Evolutionary conservation across 768 basidiomycete species (phyloP), one percentile per base, ranked within the genome.

Genomic region (Podaxis sp.): DNA sequence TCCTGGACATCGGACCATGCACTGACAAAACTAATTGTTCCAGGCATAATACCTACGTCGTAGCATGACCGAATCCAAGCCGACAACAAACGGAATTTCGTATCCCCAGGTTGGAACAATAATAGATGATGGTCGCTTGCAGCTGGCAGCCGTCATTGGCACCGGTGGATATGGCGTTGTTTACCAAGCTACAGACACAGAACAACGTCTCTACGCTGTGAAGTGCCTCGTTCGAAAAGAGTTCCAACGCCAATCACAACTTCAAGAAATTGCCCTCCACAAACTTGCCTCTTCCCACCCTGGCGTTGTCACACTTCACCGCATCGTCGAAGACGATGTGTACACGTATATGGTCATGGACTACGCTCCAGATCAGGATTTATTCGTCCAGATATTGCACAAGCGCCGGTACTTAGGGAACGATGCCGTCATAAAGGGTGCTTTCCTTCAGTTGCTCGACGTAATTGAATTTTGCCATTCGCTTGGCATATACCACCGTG

Each of bases 91-190:
- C 50, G 53, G 65, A 38, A 53, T 70, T 14, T 61, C 66, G 37
- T 78, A 79, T 57, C 85, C 86, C 50, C 75, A 80, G 64, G 75
- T 90, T 63, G 95, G 95, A 48, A 87, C 88, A 63, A 74, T 85
- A 70, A 92, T 98, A 78, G 93, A 95, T 80, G 81, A 84, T 64
- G 88, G 86, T 65, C 77, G 84, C 52, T 84, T 98, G 61, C 84
- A 94, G 73, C 87, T 98, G 62, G 83, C 90, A 66, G 86, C 90
- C 67, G 82, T 95, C 63, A 84, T 98, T 53, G 96, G 96, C 37
- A 85, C 90, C 36, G 96, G 96, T 11, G 95, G 95, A 23, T 98
- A 97, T 70, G 96, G 96, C 57, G 88, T 95, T 66, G 96, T 98
- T 10, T 97, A 96, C 73, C 89, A 91, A 59, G 95, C 93, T 25